Evolutionary conservation across 2,329 filamentous ascomycete genomes (phyloP), one percentile per base, ranked within the genome.

Genomic region (Fusarium virguliforme): DNA sequence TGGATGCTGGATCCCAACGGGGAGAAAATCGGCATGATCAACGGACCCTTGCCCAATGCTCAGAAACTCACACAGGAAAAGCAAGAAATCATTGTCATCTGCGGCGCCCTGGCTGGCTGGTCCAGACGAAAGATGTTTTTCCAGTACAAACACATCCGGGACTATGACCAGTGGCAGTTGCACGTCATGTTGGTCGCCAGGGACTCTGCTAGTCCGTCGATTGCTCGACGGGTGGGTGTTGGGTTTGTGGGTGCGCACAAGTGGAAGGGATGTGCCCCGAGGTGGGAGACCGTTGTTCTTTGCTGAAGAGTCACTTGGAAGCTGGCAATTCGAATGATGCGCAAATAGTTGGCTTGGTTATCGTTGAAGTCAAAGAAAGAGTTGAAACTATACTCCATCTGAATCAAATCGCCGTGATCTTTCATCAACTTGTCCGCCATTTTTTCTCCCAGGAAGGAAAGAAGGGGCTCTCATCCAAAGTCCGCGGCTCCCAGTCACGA

Each of bases 201-300:
- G 8, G 8, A 26, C 1, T 37, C 9, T 7, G 8, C 54, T 15
- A 13, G 22, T 30, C 18, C 28, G 4, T 57, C 6, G 32, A 10
- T 43, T n/a, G 54, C 22, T 26, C 38, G 54, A 2, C 54, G 54
- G 8, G 4, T 43, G n/a, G 38, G 54, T n/a, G 38, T 57, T 32
- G 54, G 37, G 3, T 57, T 43, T 13, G 18, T 57, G 6, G 28
- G n/a, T 26, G 38, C 54, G 3, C 54, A 57, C 7, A 15, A 24
- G 28, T 57, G 54, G 54, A 26, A 57, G 13, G 12, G 6, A 8
- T 57, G 28, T 9, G 55, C 18, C 34, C 38, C 55, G 10, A 26
- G 8, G 18, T 57, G 55, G 55, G 55, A 43, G 55, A 57, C 55
- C 6, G 12, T 43, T 41, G 55, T 57, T 1, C 38, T 57, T 46